These are phyloP conservation scores for Tetrahymena borealis DNA, from an alignment of 73 alveolate species.

Conservation along the genomic window DNA sequence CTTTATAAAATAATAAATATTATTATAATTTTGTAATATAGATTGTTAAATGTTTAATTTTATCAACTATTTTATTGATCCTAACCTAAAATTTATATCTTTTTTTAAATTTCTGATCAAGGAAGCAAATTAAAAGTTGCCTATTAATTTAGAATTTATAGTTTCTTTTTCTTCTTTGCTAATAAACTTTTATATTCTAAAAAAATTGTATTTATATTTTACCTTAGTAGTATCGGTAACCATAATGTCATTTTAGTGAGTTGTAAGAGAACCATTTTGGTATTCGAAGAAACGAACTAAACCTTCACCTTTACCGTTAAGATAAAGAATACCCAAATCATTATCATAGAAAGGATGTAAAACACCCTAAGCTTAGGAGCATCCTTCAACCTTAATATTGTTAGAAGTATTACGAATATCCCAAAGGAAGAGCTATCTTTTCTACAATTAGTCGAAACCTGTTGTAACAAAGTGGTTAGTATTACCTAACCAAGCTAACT, in stretches of 20 bases:
- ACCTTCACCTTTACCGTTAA: conserved; percentile 87
- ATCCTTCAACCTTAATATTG: conserved; percentile 44
- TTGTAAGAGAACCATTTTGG: conserved; percentile 43
- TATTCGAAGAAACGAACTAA: conserved; percentile 61
- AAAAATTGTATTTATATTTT: neutral
- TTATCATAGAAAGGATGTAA: conserved; percentile 81
- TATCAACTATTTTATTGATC: too few relatives aligned
- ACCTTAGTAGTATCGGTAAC: neutral
- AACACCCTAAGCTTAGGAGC: conserved; percentile 74
- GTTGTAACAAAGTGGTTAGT: conserved; percentile 60
- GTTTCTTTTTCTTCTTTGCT: neutral
- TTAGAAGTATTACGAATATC: conserved; percentile 74
- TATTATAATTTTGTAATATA: too few relatives aligned
- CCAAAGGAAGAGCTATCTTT: conserved; percentile 85
- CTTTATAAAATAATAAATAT: neutral
- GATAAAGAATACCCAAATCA: conserved; percentile 54
- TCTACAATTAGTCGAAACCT: conserved; percentile 69
- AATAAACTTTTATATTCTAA: neutral
- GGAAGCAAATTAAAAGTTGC: too few relatives aligned
- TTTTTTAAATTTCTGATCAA: too few relatives aligned
- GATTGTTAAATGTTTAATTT: too few relatives aligned
- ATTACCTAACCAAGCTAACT: conserved; percentile 76
- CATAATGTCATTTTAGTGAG: neutral
- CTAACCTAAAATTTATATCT: too few relatives aligned
- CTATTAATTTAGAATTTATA: neutral